phyloP scores from a whole-genome alignment of 805 yeast species.

The Candida takata region DNA sequence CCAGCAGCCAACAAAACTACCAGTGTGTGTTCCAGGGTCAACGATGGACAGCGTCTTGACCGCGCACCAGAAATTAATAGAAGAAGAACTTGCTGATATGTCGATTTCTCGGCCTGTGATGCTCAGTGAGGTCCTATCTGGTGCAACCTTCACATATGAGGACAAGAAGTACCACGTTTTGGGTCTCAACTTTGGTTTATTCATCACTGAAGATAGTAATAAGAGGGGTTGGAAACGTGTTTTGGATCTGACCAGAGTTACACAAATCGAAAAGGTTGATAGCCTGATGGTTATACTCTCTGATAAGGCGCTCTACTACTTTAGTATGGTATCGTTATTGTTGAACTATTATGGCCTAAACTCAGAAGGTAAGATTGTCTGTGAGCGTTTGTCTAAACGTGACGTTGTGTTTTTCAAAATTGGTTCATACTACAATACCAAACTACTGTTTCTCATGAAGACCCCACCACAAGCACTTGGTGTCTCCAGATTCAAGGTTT shows the following conservation, averaged over 20 bases:
- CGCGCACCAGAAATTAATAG: slow-evolving; percentile 26
- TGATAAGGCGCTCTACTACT: slow-evolving; percentile 52
- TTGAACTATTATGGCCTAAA: slow-evolving; percentile 44
- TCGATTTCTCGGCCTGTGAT: slow-evolving; percentile 24
- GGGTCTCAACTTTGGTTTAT: slow-evolving; percentile 63
- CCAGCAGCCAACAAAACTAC: slow-evolving; percentile 43
- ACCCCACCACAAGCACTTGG: slow-evolving; percentile 34
- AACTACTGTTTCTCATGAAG: slow-evolving; percentile 50
- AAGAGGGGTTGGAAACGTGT: slow-evolving; percentile 52
- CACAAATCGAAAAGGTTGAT: slow-evolving; percentile 54
- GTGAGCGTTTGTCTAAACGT: slow-evolving; percentile 44
- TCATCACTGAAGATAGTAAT: slow-evolving; percentile 30
- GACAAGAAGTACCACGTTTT: slow-evolving; percentile 41
- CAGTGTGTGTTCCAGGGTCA: slow-evolving; percentile 44
- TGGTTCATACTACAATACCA: slow-evolving; percentile 62
- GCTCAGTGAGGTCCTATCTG: slow-evolving; percentile 36
- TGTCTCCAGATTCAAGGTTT: slow-evolving; percentile 45
- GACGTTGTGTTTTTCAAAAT: slow-evolving; percentile 55
- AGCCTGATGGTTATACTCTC: slow-evolving; percentile 52
- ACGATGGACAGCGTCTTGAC: slow-evolving; percentile 39
- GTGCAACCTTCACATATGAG: slow-evolving; percentile 38
- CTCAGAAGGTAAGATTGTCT: slow-evolving; percentile 32
- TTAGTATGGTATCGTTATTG: slow-evolving; percentile 54
- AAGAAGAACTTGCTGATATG: slow-evolving; percentile 20
- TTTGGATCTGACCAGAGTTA: slow-evolving; percentile 42